Conservation (phyloP, 495 filamentous ascomycete genomes). For the Penicillium verhagenii region DNA sequence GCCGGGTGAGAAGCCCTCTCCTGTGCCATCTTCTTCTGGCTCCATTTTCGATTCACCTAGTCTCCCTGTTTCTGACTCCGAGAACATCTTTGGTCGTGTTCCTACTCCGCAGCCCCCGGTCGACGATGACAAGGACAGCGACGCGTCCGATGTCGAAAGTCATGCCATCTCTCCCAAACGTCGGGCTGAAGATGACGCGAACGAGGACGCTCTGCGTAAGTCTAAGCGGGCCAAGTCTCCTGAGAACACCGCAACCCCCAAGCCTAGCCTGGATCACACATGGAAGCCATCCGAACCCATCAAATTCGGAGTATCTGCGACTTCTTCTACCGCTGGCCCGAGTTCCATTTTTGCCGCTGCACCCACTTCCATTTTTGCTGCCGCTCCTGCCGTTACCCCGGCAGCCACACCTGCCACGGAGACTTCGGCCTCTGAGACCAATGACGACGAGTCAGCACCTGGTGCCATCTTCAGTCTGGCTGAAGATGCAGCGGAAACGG, state of each 20-base stretch:
- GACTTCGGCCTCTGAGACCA: constrained; percentile 42
- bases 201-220: constrained; percentile 22
- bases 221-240: constrained; percentile 22
- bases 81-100: constrained; percentile 64
- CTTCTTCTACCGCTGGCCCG: not conserved
- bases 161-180: constrained; percentile 20
- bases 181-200: constrained; percentile 21
- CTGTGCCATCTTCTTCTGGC: constrained; percentile 8
- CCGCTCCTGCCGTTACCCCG: too few relatives aligned
- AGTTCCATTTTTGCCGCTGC: too few relatives aligned
- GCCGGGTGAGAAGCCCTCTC: constrained; percentile 4
- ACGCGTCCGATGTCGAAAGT: constrained; percentile 27
- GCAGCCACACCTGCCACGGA: constrained; percentile 31
- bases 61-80: constrained; percentile 28
- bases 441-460: constrained; percentile 54
- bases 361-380: constrained; percentile 32
- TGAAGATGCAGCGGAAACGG: constrained; percentile 63
- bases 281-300: constrained; percentile 61
- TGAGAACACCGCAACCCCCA: constrained; percentile 22
- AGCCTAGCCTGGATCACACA: constrained; percentile 24
- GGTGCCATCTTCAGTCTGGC: constrained; percentile 58
- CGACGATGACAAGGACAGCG: constrained; percentile 27
- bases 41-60: constrained; percentile 26
- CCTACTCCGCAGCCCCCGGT: constrained; percentile 45
- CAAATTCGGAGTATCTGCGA: constrained; percentile 22